Evolutionary conservation across 2,329 filamentous ascomycete genomes (phyloP), one percentile per base, ranked within the genome.

Genomic region (Chrysosporium queenslandicum): DNA sequence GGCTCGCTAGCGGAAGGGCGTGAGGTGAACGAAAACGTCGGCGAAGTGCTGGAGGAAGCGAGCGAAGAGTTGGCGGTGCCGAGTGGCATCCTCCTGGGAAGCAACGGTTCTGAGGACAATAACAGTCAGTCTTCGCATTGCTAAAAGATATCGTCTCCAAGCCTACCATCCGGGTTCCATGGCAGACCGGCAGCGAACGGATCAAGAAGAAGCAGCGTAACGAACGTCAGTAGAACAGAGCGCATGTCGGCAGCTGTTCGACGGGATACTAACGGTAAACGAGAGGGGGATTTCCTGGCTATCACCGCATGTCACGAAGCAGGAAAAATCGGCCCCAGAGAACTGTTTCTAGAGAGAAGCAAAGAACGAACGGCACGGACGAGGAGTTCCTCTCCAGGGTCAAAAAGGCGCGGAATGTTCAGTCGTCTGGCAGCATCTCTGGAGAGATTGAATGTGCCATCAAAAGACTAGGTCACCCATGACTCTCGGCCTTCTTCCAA

Each of bases 81-180:
- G 4, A 18, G 23, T 20, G 36, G 36, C 3, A 40, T 27, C 5
- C 36, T 49, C 27, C 34, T 49, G 7, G n/a, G 34, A 40, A 18
- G 34, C n/a, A 29, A 32, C 12, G 34, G n/a, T n/a, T 30, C 30
- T 40, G 2, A 21, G 3, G 25, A 11, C 9, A 11, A 27, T 27
- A n/a, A 1, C 30, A 37, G 14, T 37, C n/a, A 37, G 18, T 14
- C 25, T 39, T 27, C 9, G n/a, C 9, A n/a, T 46, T 12, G 14
- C 4, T 2, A 23, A 27, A 23, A 2, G 5, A 29, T 11, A 12
- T 11, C 9, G 12, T 4, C 40, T 29, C 3, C 12, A 23, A 14
- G 18, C 46, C 20, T 49, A 49, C 46, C 34, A 14, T 40, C 34
- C 16, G 25, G 7, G 2, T 42, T 34, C 47, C 47, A 50, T 34